Conservation (phyloP, 306 rosid genomes). For the Glycine tomentella region DNA sequence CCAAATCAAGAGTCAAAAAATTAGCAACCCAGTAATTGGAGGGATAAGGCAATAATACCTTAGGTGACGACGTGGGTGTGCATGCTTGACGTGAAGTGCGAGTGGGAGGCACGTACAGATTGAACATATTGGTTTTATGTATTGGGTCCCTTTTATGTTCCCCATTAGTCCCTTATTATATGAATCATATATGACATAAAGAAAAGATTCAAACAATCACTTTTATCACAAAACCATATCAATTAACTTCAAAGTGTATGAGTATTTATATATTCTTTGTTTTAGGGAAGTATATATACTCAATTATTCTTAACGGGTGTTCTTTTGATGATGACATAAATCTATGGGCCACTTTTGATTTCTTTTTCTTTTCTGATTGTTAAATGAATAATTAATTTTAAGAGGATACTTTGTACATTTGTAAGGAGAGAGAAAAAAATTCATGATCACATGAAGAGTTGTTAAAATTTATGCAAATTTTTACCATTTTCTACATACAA, state of each 20-base stretch:
- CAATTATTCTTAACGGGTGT: background rate
- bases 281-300: background rate
- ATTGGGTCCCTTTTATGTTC: constrained; percentile 18
- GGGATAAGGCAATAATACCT: constrained; percentile 53
- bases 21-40: background rate
- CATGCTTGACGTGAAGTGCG: background rate
- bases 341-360: background rate
- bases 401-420: background rate
- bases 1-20: constrained; percentile 65
- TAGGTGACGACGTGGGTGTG: constrained; percentile 54
- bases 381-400: too few species aligned
- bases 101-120: constrained; percentile 52
- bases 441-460: background rate
- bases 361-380: background rate
- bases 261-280: background rate
- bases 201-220: background rate
- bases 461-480: background rate
- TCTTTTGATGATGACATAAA: background rate
- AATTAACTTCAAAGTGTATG: background rate
- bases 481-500: background rate
- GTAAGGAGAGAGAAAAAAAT: too few species aligned
- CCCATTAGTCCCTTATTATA: constrained; percentile 10
- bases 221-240: background rate
- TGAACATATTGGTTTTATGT: constrained; percentile 44
- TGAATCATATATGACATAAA: background rate